Base-by-base conservation (phyloP, 1,284 basidiomycete species). In the Leccinum subspadiceum region DNA sequence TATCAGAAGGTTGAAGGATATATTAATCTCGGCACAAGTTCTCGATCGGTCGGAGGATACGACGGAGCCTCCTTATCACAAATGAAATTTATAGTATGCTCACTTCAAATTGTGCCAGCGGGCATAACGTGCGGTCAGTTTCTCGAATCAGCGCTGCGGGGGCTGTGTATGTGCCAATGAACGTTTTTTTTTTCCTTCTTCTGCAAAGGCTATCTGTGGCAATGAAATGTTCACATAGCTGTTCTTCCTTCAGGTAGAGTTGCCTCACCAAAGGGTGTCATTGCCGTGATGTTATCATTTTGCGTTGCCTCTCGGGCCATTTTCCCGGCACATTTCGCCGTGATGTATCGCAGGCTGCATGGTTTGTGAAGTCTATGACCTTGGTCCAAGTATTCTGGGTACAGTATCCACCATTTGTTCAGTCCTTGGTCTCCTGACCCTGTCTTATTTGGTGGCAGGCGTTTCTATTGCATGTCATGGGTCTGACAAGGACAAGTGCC, bases 21-120 rank as follows among this genome's bases (percentile, higher is more conserved):
- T 24, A 44, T 50, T 35, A 58, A 70, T 70, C 66, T 69, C 39
- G 67, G 65, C 59, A 39, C n/a, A 59, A 62, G 33, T 31, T 63
- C 46, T 68, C 60, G 55, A 68, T 70, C 67, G 20, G 56, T 58
- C 22, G 48, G 33, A 53, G 46, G 60, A 69, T 60, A 54, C 52
- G 33, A 56, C 46, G 53, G 37, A 17, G 41, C 24, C 37, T 22
- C 26, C 44, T 62, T 58, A 48, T 52, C 50, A 20, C 29, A 58
- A 62, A 65, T 70, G 68, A 67, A 17, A 50, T 44, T 49, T 53
- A 54, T 53, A 65, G 57, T 51, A 44, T 52, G 9, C 2, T n/a
- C 15, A 54, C 55, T 63, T 35, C 58, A 51, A 58, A 60, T 64
- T 31, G 26, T 31, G 26, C 50, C 50, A 49, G n/a, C 20, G 50